Evolutionary conservation across 441 rosid species (phyloP), one percentile per base, ranked within the genome.

Genomic region (Pelargonium australe): DNA sequence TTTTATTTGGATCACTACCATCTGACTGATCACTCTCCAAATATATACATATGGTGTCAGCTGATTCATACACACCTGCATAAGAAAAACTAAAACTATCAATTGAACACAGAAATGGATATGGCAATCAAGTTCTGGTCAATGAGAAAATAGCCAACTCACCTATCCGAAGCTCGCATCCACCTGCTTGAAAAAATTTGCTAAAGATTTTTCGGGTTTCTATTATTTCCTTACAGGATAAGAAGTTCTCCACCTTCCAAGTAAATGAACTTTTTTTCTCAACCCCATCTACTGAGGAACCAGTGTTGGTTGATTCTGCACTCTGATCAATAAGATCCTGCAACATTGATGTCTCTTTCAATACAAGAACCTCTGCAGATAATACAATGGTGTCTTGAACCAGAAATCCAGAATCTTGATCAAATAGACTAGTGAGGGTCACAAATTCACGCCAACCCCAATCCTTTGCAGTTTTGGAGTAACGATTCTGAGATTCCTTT

Each of bases 391-490:
- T 80, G 76, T 95, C 99, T 79, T 92, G 97, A 72, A 89, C 88
- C 69, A 95, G 97, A 84, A 92, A 95, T 53, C 99, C 99, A 63
- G 94, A 90, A 85, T 95, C 99, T 81, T 95, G 99, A 78, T 90
- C 99, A 82, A 95, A 95, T 70, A 95, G 85, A 77, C 94, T 90
- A 8, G 99, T 90, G 65, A 95, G 99, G 0, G 99, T 95, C 78
- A 95, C 96, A 84, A 95, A 95, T 77, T 95, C 98, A 78, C 97
- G 97, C 99, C 98, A 95, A 67, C 99, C 99, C 98, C 99, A 95
- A 78, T 95, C 97, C 79, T 95, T 95, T 70, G 98, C 98, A 73
- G 99, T 94, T 86, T 95, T 95, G 63, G 99, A 95, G 82, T 90
- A 95, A 63, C 99, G 97, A 78, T 90, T 92, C 81, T 95, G 97